Evolutionary conservation across 345 rosid genomes (phyloP), one percentile per base, ranked within the genome.

Genomic region (Hibiscus tridactylites): DNA sequence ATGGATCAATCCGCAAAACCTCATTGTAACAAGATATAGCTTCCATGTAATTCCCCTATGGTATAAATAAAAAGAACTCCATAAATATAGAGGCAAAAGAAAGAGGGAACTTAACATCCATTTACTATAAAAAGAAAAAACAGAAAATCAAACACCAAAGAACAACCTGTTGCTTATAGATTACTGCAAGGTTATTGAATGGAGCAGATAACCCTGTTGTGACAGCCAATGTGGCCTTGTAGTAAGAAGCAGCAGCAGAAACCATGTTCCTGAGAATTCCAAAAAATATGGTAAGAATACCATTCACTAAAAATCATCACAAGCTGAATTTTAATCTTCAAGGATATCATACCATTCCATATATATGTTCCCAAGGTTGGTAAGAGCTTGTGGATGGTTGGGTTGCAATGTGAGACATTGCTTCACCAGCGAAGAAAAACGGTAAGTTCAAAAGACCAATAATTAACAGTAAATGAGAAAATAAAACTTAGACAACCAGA

Each of bases 121-220:
- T 29, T 44, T 47, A 33, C 50, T 3, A 50, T 61, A 6, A 62
- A 35, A 44, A n/a, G 44, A 26, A 24, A 17, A 71, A 60, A 73
- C 13, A 17, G 52, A 21, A 37, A 73, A 70, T 26, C 11, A 54
- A 24, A 35, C 44, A 68, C 75, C 61, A 52, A 42, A 69, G 26
- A 66, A 50, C 60, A 70, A 89, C 99, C 99, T 96, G 98, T 75
- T 96, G 99, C 79, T 96, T 96, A 75, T 96, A 91, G 57, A 96
- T 96, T 70, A 96, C 84, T 62, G 99, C 99, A 77, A 96, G 92
- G 80, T 89, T 96, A 80, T 86, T 96, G 78, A 89, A 92, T 66
- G 99, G 99, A 68, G 99, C 98, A 74, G 99, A 96, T 52, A 96
- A 83, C 71, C 99, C 99, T 13, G 94, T 86, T 12, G 98, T 96